phyloP scores from a whole-genome alignment of 495 filamentous ascomycete genomes.

The Penicillium longicatenatum region DNA sequence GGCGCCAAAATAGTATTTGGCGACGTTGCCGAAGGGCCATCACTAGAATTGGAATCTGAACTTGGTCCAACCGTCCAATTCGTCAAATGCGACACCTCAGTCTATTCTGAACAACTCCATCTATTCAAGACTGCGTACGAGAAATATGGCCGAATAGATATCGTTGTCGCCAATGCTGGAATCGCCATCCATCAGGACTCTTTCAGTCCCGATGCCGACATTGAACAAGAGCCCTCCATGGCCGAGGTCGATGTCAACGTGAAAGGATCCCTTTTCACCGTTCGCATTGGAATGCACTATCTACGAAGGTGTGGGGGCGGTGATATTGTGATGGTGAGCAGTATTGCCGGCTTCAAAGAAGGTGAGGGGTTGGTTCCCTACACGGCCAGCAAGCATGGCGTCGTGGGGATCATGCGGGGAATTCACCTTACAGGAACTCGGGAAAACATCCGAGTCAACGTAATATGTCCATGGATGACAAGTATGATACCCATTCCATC shows the following conservation, averaged over 20 bases:
- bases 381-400: conserved; percentile 51
- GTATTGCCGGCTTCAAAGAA: conserved; percentile 48
- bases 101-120: conserved; percentile 31
- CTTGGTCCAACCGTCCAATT: conserved; percentile 27
- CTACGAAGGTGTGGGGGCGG: conserved; percentile 32
- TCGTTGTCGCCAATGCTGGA: conserved; percentile 54
- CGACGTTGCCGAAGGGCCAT: conserved; percentile 31
- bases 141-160: conserved; percentile 50
- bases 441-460: conserved; percentile 50
- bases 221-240: conserved; percentile 35
- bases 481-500: conserved; percentile 37
- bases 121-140: conserved; percentile 49
- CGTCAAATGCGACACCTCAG: conserved; percentile 37
- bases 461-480: conserved; percentile 58
- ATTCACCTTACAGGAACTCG: conserved; percentile 36
- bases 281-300: conserved; percentile 41
- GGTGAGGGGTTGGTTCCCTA: conserved; percentile 49
- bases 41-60: conserved; percentile 20
- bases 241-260: conserved; percentile 51
- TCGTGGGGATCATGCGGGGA: conserved; percentile 52
- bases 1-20: conserved; percentile 40
- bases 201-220: conserved; percentile 44
- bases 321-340: conserved; percentile 37
- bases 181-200: conserved; percentile 46
- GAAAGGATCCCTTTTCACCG: conserved; percentile 49